These are phyloP conservation scores for Stromatinia cepivora DNA, from an alignment of 2,329 filamentous ascomycete species.

Conservation along the genomic window DNA sequence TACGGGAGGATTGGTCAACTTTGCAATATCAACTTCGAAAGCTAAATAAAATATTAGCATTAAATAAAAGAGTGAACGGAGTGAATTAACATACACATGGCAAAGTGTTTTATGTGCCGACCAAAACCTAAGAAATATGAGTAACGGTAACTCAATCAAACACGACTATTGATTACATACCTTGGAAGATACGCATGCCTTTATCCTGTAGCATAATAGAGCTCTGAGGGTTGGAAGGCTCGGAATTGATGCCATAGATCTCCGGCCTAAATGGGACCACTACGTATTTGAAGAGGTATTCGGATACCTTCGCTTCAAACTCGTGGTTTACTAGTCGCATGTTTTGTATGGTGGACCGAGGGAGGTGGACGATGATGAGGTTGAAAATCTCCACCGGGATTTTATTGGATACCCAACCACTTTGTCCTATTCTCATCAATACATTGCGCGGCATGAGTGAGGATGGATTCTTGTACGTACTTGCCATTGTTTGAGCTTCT, in stretches of 20 bases:
- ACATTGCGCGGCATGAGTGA: not conserved
- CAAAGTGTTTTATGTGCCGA: conserved; percentile 60
- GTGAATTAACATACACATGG: conserved; percentile 48
- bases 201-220: conserved; percentile 43
- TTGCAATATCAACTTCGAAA: conserved; percentile 63
- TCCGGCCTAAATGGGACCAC: conserved; percentile 66
- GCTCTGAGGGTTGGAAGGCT: conserved; percentile 27
- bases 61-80: not conserved
- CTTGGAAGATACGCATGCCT: conserved; percentile 61
- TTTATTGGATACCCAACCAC: conserved; percentile 43
- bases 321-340: conserved; percentile 62
- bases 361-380: conserved; percentile 55
- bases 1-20: conserved; percentile 51
- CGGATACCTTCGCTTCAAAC: conserved; percentile 58
- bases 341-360: conserved; percentile 57
- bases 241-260: conserved; percentile 56
- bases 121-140: conserved; percentile 48
- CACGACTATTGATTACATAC: conserved; percentile 32
- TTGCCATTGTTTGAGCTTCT: not conserved
- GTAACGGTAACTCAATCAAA: conserved; percentile 14
- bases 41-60: conserved; percentile 35
- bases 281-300: conserved; percentile 60
- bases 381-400: conserved; percentile 65
- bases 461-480: not conserved
- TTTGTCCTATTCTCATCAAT: conserved; percentile 21